Base-by-base conservation (phyloP, 2,329 filamentous ascomycete genomes). In the Cladosporium colombiae region DNA sequence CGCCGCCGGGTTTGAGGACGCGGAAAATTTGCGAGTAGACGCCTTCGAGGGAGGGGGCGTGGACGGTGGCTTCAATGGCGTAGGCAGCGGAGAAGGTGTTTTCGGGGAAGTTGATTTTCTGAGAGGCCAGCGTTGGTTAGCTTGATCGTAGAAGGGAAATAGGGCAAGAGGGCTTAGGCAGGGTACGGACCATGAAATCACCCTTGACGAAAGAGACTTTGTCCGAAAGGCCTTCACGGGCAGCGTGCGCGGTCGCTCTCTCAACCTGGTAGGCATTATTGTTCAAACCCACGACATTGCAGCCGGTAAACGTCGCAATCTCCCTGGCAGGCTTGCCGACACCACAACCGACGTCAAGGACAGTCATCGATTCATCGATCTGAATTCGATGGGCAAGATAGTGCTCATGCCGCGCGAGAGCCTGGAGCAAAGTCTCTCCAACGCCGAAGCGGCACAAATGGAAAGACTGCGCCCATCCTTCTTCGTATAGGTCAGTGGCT, bases 401-500 rank as follows among this genome's bases (percentile, higher is more conserved):
- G 64, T 75, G 74, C 33, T 75, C 74, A 57, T 74, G 70, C 1
- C 72, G 71, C 5, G 68, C 91, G 80, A 97, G 95, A 69, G 92
- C 92, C 80, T 93, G 90, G 78, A 88, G 83, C 81, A 97, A 96
- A 63, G 86, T 83, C 81, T 97, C 93, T 75, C 90, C 89, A 70
- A 87, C 81, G 55, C 91, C 89, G 79, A 93, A 96, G 68, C 93
- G 92, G 81, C 91, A 95, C 84, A 97, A 97, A 81, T 97, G 93
- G 85, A 97, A 97, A 49, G 89, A 93, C 75, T 92, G 88, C 69
- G 92, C 92, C 92, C 93, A 97, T 73, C 92, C 93, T 73, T 96
- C 93, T 82, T 97, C 93, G 84, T 97, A 97, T 60, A 97, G 81
- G 76, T 97, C 93, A 72, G 93, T 97, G n/a, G 92, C 93, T 58